Percentiles rank a stretch among this genome's conserved stretches.
Evolutionary conservation across 306 rosid genomes (phyloP).

Genomic region (Medicago arabica): DNA sequence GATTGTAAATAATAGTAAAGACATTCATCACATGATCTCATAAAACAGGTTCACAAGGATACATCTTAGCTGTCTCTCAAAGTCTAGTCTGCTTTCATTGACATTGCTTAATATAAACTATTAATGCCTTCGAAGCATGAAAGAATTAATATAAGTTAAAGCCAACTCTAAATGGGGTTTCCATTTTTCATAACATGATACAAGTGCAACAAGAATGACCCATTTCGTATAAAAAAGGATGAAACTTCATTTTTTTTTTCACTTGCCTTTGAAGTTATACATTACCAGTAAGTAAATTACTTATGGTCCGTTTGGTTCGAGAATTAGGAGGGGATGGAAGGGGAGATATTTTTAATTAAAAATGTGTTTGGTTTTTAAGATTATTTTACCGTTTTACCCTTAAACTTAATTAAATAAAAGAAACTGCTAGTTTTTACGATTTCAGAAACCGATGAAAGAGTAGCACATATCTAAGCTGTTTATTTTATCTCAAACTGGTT

Average conservation of each 20-base stretch:
- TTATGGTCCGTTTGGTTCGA: too few relatives aligned
- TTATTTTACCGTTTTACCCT: too few relatives aligned
- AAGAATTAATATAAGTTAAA: not conserved
- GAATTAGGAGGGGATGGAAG: too few relatives aligned
- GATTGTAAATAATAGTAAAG: not conserved
- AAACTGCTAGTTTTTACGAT: too few relatives aligned
- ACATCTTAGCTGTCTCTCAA: not conserved
- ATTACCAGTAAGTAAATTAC: not conserved
- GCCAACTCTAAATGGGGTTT: not conserved
- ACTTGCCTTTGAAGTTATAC: not conserved
- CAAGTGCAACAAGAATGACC: conserved; percentile 7
- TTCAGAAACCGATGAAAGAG: too few relatives aligned
- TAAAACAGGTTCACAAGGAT: not conserved
- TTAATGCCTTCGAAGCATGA: not conserved
- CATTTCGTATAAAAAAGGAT: not conserved
- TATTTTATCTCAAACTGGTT: too few relatives aligned
- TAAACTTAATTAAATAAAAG: too few relatives aligned
- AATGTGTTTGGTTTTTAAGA: too few relatives aligned
- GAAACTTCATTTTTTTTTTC: not conserved
- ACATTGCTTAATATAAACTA: not conserved
- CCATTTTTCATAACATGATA: not conserved
- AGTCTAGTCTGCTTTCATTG: not conserved
- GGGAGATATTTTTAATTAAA: too few relatives aligned
- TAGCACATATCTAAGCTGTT: too few relatives aligned
- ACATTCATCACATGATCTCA: not conserved